Base-by-base conservation (phyloP, 495 filamentous ascomycete genomes). In the Lophiotrema nucula region DNA sequence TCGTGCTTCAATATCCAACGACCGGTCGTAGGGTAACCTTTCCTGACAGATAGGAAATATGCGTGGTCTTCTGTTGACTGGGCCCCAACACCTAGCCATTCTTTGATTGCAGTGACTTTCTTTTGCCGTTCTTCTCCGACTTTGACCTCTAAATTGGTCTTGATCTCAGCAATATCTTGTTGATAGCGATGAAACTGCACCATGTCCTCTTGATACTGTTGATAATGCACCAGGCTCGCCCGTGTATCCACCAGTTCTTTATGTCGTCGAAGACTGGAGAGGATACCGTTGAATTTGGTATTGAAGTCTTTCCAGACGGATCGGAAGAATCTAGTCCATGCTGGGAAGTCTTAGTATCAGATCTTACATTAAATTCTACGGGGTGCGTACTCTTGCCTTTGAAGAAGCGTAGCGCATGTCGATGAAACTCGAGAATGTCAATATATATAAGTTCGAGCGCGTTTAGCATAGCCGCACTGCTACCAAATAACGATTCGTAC, bases 221-320 rank as follows among this genome's bases (percentile, higher is more conserved):
- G 41, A 15, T 47, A 52, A 25, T 56, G 37, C 19, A 10, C 21
- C 12, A 51, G 13, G 31, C 1, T 18, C 11, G 69, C 70, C n/a
- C 68, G 61, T 4, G 58, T 67, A 12, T 74, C 58, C 22, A 80
- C 33, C 12, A 79, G 56, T 4, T 60, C 44, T 47, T 55, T 65
- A 46, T 79, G 78, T 5, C 53, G 58, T 3, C 65, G 60, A 0
- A 80, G 67, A 37, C 70, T 72, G 4, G 59, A 45, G 16, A 76
- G 35, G 25, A 77, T 62, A 1, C 47, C 56, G 33, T 60, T 28
- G 49, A 78, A 76, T 8, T 52, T 45, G 5, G 64, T 44, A 15
- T 68, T 53, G 45, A 75, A 78, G 46, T 72, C 70, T 47, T 56
- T 66, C 77, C 77, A 81, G n/a, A 67, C 54, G 3, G 69, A 37